Percentiles rank a stretch among this genome's conserved stretches.
phyloP scores from a whole-genome alignment of 495 filamentous ascomycete genomes.

The Amphirosellinia nigrospora region DNA sequence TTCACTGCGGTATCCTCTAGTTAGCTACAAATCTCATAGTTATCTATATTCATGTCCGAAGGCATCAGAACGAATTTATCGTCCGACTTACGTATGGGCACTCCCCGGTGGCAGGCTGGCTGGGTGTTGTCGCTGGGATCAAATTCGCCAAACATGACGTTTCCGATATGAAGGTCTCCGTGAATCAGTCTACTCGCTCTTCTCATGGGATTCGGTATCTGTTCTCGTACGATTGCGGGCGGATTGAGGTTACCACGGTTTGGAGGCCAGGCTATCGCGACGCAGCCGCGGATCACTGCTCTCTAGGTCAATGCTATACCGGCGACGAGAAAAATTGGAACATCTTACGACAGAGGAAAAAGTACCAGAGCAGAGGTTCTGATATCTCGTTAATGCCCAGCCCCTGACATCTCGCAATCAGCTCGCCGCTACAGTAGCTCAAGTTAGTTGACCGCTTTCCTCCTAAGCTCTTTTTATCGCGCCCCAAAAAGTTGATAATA shows the following conservation, averaged over 20 bases:
- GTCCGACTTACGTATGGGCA: background rate
- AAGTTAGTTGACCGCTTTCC: background rate
- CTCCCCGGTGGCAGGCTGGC: background rate
- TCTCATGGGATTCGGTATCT: background rate
- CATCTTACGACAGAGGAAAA: background rate
- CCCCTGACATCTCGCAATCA: background rate
- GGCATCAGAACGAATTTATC: background rate
- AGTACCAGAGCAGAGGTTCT: background rate
- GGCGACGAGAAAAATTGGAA: background rate
- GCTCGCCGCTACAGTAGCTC: background rate
- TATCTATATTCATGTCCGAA: background rate
- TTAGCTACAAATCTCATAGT: background rate
- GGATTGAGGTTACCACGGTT: background rate
- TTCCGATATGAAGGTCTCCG: background rate
- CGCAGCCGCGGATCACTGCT: background rate
- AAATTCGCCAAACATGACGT: background rate
- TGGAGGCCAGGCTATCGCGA: background rate
- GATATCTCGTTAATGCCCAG: background rate
- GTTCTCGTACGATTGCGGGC: background rate
- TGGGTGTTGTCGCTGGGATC: background rate
- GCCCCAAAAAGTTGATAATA: background rate
- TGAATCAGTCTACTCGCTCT: background rate
- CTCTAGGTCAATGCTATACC: background rate
- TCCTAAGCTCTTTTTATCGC: background rate
- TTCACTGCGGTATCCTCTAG: background rate